Evolutionary conservation across 2,329 filamentous ascomycete species (phyloP).

Genomic region (Phaeoacremonium minimum): DNA sequence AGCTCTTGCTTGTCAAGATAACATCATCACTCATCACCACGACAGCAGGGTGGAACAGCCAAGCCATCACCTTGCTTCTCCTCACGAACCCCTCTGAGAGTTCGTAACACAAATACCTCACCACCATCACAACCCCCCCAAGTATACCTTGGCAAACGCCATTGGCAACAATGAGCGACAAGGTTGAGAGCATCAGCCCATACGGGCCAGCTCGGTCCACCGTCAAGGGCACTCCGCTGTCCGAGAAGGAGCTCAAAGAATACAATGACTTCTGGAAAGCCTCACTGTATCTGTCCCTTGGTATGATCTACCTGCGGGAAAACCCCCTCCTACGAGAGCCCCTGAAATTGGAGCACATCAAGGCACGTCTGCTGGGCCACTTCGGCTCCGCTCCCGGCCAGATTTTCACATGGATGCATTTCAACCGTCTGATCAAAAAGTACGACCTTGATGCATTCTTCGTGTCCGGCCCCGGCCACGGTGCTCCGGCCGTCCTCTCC

Average conservation of each 20-base stretch:
- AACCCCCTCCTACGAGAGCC: constrained; percentile 71
- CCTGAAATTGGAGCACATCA: constrained; percentile 66
- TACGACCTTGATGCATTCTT: constrained; percentile 70
- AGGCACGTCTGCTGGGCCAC: constrained; percentile 69
- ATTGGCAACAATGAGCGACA: constrained; percentile 10
- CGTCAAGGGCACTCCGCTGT: constrained; percentile 56
- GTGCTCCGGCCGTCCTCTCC: constrained; percentile 70
- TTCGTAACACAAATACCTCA: not conserved
- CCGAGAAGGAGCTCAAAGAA: constrained; percentile 60
- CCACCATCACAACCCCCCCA: not conserved
- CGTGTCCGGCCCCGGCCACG: constrained; percentile 73
- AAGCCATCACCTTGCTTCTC: too few species aligned
- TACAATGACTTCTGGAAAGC: constrained; percentile 72
- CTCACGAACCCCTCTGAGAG: not conserved
- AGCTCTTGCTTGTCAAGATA: too few species aligned
- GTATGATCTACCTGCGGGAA: constrained; percentile 74
- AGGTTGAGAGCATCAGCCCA: constrained; percentile 54
- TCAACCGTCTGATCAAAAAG: constrained; percentile 79
- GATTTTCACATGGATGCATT: constrained; percentile 77
- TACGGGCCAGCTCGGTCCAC: constrained; percentile 65
- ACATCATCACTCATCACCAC: too few species aligned
- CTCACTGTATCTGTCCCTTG: constrained; percentile 69
- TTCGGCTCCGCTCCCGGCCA: constrained; percentile 80
- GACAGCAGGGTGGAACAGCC: too few species aligned
- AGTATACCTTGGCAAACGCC: not conserved